phyloP scores from a whole-genome alignment of 805 yeast genomes.

The Cyberlindnera lachancei region DNA sequence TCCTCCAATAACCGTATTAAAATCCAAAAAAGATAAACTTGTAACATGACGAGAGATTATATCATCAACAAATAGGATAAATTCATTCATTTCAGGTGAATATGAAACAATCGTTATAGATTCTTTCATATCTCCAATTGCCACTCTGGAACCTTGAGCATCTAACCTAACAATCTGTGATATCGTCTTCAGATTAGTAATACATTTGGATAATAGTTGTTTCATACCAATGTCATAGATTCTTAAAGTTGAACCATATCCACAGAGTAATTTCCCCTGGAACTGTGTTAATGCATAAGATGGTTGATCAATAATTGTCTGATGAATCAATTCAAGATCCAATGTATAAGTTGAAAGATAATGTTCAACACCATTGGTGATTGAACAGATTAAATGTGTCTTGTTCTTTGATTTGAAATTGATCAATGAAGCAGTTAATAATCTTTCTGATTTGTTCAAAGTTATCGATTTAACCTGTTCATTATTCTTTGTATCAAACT shows the following conservation, averaged over 20 bases:
- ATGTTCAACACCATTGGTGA: slow-evolving; percentile 18
- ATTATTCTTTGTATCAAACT: slow-evolving; percentile 6
- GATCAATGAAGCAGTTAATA: slow-evolving; percentile 10
- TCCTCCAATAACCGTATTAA: slow-evolving; percentile 72
- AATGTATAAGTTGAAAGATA: slow-evolving; percentile 26
- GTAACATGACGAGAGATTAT: slow-evolving; percentile 60
- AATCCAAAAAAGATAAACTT: slow-evolving; percentile 52
- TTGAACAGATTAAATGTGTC: slow-evolving; percentile 39
- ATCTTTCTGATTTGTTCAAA: slow-evolving; percentile 7
- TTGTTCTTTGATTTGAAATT: slow-evolving; percentile 21
- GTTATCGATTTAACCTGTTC: slow-evolving; percentile 8
- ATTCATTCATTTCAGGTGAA: slow-evolving; percentile 38
- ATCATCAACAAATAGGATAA: slow-evolving; percentile 68
- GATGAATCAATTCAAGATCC: slow-evolving; percentile 46
- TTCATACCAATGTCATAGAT: slow-evolving; percentile 70
- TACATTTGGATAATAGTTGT: slow-evolving; percentile 66
- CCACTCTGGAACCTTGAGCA: slow-evolving; percentile 46
- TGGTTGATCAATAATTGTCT: slow-evolving; percentile 44
- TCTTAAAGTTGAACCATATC: slow-evolving; percentile 43
- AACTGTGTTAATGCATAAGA: slow-evolving; percentile 47
- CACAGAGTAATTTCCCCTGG: slow-evolving; percentile 54
- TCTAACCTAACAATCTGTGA: slow-evolving; percentile 47
- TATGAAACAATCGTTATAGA: slow-evolving; percentile 54
- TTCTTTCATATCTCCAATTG: slow-evolving; percentile 64
- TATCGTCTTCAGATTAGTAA: slow-evolving; percentile 35